phyloP scores from a whole-genome alignment of 768 basidiomycete genomes.

The Macrolepiota albuminosa region DNA sequence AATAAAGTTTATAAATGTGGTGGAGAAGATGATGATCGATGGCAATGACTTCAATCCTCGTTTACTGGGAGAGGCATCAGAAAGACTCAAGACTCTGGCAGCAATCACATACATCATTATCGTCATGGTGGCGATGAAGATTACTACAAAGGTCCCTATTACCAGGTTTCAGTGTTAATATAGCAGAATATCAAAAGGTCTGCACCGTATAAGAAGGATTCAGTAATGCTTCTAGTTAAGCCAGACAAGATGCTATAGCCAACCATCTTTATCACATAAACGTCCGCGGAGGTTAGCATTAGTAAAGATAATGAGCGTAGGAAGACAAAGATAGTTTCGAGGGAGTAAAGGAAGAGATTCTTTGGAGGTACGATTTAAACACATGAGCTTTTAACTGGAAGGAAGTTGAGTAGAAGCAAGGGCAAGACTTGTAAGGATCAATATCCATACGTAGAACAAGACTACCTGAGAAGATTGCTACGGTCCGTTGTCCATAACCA shows the following conservation, averaged over 20 bases:
- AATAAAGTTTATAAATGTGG: background rate
- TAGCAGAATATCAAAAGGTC: background rate
- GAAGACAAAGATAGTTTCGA: background rate
- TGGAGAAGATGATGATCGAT: background rate
- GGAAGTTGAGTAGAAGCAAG: background rate
- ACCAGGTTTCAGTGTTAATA: background rate
- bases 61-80: background rate
- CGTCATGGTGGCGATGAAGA: background rate
- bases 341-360: background rate
- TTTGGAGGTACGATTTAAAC: background rate
- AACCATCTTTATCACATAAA: background rate
- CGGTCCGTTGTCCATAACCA: background rate
- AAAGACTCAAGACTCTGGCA: background rate
- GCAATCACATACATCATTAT: background rate
- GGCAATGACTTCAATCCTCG: background rate
- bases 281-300: background rate
- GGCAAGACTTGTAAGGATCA: background rate
- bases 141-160: background rate
- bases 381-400: background rate
- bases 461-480: background rate
- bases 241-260: background rate
- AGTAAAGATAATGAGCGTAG: no score
- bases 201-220: background rate
- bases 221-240: no score
- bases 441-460: background rate